Conservation (phyloP, 768 basidiomycete genomes). For the Inosperma sp. region DNA sequence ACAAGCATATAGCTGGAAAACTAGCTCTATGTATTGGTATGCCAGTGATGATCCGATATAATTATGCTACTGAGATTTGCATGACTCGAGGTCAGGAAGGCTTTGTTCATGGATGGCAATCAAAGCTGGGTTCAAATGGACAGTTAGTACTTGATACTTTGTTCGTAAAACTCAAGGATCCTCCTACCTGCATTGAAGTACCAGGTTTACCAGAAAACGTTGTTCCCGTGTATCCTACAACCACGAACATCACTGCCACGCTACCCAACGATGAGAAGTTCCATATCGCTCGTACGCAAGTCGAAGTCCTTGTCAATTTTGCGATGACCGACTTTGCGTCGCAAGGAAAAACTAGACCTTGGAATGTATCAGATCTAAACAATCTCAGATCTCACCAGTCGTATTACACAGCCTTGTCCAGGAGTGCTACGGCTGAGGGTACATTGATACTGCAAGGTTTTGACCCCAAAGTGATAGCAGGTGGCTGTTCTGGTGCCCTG, state of each 20-base stretch:
- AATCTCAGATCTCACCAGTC: conserved; percentile 22
- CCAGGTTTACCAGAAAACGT: conserved; percentile 28
- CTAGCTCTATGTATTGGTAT: conserved; percentile 28
- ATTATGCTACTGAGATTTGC: conserved; percentile 26
- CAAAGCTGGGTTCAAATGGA: conserved; percentile 2
- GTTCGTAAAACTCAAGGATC: conserved; percentile 25
- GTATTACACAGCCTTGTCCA: conserved; percentile 31
- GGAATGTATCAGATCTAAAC: conserved; percentile 25
- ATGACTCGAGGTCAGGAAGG: conserved; percentile 17
- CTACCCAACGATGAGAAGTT: conserved; percentile 19
- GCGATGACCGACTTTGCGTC: conserved; percentile 34
- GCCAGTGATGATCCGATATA: conserved; percentile 31
- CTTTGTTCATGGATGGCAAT: conserved; percentile 16
- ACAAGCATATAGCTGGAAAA: conserved; percentile 23
- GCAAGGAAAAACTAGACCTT: conserved; percentile 28
- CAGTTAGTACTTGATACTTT: conserved; percentile 23
- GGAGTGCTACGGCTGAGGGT: conserved; percentile 19
- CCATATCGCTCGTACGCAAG: conserved; percentile 20
- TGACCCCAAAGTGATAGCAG: background rate
- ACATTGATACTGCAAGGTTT: conserved; percentile 23
- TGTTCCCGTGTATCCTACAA: conserved; percentile 20
- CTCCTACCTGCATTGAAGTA: conserved; percentile 21
- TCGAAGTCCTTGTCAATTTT: conserved; percentile 26
- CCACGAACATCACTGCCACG: conserved; percentile 5
- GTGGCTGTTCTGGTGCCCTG: conserved; percentile 1